These are phyloP conservation scores for Sporisorium scitamineum DNA, from an alignment of 1,284 basidiomycete species.

Conservation along the genomic window DNA sequence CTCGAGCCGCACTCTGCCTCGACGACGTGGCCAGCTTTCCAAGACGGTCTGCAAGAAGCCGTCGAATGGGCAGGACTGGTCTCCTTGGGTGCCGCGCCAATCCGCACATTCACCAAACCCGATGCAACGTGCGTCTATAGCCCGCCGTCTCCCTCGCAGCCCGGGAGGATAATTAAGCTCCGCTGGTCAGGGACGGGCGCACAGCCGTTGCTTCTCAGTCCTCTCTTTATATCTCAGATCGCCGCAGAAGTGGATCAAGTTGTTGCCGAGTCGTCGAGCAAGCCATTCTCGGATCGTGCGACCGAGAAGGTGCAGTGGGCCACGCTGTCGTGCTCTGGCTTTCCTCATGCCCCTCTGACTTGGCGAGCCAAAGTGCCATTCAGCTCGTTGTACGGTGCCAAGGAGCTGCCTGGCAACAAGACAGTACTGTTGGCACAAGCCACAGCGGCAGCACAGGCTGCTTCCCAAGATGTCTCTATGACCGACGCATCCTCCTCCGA, in stretches of 20 bases:
- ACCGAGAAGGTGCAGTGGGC: constrained; percentile 25
- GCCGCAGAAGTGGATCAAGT: constrained; percentile 16
- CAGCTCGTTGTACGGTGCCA: constrained; percentile 31
- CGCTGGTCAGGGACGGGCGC: constrained; percentile 9
- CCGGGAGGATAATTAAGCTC: constrained; percentile 31
- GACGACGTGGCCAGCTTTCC: constrained; percentile 25
- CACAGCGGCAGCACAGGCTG: background rate
- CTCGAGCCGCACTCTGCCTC: constrained; percentile 11
- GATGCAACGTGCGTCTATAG: constrained; percentile 37
- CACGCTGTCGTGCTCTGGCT: constrained; percentile 40
- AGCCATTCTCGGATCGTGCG: background rate
- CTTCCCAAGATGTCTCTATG: constrained; percentile 1
- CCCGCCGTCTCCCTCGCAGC: constrained; percentile 12
- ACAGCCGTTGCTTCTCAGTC: constrained; percentile 24
- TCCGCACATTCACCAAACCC: constrained; percentile 30
- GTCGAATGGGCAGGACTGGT: constrained; percentile 48
- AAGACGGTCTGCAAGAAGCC: constrained; percentile 23
- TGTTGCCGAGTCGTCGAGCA: background rate
- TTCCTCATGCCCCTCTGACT: constrained; percentile 52
- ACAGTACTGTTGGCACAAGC: background rate
- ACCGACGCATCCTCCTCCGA: constrained; percentile 29
- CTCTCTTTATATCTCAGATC: constrained; percentile 25
- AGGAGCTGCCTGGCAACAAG: constrained; percentile 29
- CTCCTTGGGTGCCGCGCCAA: constrained; percentile 17
- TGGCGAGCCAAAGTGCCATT: constrained; percentile 45